Evolutionary conservation across 1,139 yeast species (phyloP).

Genomic region (Magnusiomyces ingens): DNA sequence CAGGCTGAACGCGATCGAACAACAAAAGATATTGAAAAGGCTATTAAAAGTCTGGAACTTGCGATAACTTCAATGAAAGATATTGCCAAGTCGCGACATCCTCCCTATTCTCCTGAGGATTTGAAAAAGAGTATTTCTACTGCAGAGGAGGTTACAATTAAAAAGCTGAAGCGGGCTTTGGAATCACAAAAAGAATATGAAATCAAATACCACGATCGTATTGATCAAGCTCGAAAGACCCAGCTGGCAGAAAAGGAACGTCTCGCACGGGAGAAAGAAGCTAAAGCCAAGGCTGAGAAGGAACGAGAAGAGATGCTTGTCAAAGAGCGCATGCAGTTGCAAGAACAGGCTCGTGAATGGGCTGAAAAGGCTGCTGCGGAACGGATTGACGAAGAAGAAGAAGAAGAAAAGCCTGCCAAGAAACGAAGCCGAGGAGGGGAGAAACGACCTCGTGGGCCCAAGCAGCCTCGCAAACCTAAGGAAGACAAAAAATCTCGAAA

Average conservation of each 20-base stretch:
- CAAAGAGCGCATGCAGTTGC: slow-evolving; percentile 63
- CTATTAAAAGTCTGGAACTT: slow-evolving; percentile 50
- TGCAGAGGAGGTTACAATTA: slow-evolving; percentile 70
- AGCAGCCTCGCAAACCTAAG: slow-evolving; percentile 11
- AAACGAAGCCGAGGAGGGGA: slow-evolving; percentile 14
- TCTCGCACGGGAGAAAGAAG: slow-evolving; percentile 33
- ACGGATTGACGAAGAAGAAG: slow-evolving; percentile 23
- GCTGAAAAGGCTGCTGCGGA: slow-evolving; percentile 42
- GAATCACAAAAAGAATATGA: slow-evolving; percentile 71
- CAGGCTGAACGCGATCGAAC: slow-evolving; percentile 54
- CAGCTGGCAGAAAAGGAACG: slow-evolving; percentile 53
- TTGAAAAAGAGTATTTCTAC: slow-evolving; percentile 77
- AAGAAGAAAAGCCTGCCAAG: slow-evolving; percentile 11
- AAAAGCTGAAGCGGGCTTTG: slow-evolving; percentile 62
- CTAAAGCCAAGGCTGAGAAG: slow-evolving; percentile 33
- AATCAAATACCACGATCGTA: slow-evolving; percentile 47
- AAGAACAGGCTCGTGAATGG: slow-evolving; percentile 81
- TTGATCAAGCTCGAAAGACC: slow-evolving; percentile 64
- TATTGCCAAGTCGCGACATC: slow-evolving; percentile 51
- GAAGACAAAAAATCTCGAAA: slow-evolving; percentile 13
- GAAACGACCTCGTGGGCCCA: slow-evolving; percentile 19
- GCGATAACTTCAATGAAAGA: slow-evolving; percentile 58
- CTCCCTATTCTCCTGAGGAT: slow-evolving; percentile 75
- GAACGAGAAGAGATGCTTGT: slow-evolving; percentile 45
- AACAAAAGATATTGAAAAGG: slow-evolving; percentile 52